phyloP scores from a whole-genome alignment of 257 asterid genomes.

The Avicennia marina region DNA sequence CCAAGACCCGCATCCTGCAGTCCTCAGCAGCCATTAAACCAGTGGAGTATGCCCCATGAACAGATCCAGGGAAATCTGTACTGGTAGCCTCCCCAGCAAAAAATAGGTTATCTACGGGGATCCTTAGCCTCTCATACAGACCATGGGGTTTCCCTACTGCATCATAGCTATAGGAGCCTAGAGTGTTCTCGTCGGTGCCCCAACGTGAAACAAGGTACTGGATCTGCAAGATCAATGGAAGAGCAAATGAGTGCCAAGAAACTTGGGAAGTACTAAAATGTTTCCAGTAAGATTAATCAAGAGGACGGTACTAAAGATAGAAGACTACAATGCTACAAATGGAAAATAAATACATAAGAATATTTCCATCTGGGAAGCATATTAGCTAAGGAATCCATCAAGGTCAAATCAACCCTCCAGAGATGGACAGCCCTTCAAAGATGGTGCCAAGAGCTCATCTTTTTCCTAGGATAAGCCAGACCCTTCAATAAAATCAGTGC shows the following conservation, averaged over 20 bases:
- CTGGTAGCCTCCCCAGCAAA: constrained; percentile 14
- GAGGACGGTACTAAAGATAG: constrained; percentile 77
- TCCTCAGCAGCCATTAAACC: constrained; percentile 89
- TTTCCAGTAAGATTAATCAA: constrained; percentile 81
- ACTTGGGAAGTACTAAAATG: constrained; percentile 85
- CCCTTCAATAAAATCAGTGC: too few relatives aligned
- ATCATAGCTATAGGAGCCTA: constrained; percentile 13
- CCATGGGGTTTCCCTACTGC: constrained; percentile 7
- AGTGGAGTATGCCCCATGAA: constrained; percentile 87
- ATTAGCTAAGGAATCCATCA: too few relatives aligned
- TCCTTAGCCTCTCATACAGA: constrained; percentile 9
- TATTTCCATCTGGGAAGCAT: too few relatives aligned
- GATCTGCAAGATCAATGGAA: background rate
- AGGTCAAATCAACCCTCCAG: too few relatives aligned
- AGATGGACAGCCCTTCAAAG: too few relatives aligned
- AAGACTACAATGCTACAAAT: too few relatives aligned
- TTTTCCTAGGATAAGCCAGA: too few relatives aligned
- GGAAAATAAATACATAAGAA: too few relatives aligned
- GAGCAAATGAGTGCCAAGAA: too few relatives aligned
- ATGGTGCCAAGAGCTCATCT: too few relatives aligned
- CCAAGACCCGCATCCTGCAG: constrained; percentile 86
- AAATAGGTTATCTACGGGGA: constrained; percentile 10
- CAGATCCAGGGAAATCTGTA: constrained; percentile 63
- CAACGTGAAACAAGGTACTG: constrained; percentile 12
- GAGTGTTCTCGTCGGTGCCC: constrained; percentile 8